phyloP scores from a whole-genome alignment of 2,329 filamentous ascomycete genomes.

The Nemania sp. region DNA sequence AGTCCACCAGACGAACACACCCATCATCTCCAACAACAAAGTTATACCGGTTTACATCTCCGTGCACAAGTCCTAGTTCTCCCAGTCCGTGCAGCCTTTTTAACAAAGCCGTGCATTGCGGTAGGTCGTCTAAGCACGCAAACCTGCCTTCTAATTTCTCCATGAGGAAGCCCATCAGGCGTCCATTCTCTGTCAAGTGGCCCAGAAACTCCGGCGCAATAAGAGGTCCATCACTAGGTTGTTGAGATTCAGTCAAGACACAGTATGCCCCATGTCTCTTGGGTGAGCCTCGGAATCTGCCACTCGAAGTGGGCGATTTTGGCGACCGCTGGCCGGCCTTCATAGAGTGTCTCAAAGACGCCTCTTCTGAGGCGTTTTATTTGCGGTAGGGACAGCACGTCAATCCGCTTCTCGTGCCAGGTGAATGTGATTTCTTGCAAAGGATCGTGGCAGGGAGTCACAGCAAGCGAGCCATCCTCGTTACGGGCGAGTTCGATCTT shows the following conservation, averaged over 20 bases:
- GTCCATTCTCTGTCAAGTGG: constrained; percentile 42
- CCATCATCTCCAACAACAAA: constrained; percentile 35
- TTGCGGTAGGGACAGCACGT: constrained; percentile 43
- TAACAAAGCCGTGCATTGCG: constrained; percentile 39
- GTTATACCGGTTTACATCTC: constrained; percentile 39
- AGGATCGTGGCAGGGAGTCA: constrained; percentile 37
- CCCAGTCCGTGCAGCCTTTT: constrained; percentile 36
- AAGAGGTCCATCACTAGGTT: constrained; percentile 30
- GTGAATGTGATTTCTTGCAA: constrained; percentile 38
- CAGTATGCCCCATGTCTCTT: constrained; percentile 42
- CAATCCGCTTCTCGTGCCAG: constrained; percentile 45
- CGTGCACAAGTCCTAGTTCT: constrained; percentile 31
- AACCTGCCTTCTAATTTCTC: constrained; percentile 39
- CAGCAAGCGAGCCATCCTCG: constrained; percentile 35
- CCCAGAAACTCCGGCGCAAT: constrained; percentile 44
- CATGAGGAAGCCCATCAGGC: constrained; percentile 44
- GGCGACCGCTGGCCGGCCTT: constrained; percentile 38
- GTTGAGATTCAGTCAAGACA: constrained; percentile 29
- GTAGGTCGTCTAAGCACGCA: constrained; percentile 40
- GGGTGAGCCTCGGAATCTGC: constrained; percentile 41
- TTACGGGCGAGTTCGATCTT: constrained; percentile 42
- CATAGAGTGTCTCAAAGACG: constrained; percentile 38
- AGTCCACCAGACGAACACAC: constrained; percentile 35
- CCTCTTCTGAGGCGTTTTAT: constrained; percentile 44
- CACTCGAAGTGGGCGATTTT: constrained; percentile 45